Base-by-base conservation (phyloP, 371 early-diverging fungal genomes). In the Mortierella sp. region DNA sequence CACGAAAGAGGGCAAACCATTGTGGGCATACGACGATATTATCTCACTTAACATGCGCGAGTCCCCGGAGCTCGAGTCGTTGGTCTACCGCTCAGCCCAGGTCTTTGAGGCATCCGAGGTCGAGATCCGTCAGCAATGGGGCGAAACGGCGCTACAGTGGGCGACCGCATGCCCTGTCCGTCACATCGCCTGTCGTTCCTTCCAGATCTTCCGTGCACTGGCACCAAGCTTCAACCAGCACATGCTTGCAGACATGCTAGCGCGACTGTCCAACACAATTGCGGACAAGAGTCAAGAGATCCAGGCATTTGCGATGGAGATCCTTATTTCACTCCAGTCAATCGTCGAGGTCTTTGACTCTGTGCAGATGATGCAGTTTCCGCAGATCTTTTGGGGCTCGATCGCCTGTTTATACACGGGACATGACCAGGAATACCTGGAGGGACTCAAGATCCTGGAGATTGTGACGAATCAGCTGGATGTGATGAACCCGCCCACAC, bases 121-220 rank as follows among this genome's bases (percentile, higher is more conserved):
- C 4, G 87, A 88, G n/a, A 79, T 94, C n/a, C 81, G 86, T 24
- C 94, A 95, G 66, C 84, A 83, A 27, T 96, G 96, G 97, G 95
- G 94, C 1, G 91, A 90, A 49, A 89, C 89, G 1, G 94, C 97
- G 0, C 83, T 96, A n/a, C 85, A 88, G 49, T 97, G 95, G 95
- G 97, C 94, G 0, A 94, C 95, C 19, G 86, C 87, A 19, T 97
- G 97, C 65, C 92, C 96, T 6, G 94, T 96, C 6, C 89, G 95
- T 1, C 94, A 95, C 62, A 86, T 95, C 21, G 98, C 97, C 0
- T 92, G 93, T 46, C 86, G 95, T 12, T 95, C 96, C 0, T 89
- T 97, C 60, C 95, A 95, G 62, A 89, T 94, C 52, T 94, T 94
- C 66, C 88, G 95, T 14, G 87, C 86, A 2, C 64, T 97, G 24